A percentile compares a stretch with the other conserved stretches of the same genome.
phyloP scores from a whole-genome alignment of 495 filamentous ascomycete genomes.

The Bacidia rubella region DNA sequence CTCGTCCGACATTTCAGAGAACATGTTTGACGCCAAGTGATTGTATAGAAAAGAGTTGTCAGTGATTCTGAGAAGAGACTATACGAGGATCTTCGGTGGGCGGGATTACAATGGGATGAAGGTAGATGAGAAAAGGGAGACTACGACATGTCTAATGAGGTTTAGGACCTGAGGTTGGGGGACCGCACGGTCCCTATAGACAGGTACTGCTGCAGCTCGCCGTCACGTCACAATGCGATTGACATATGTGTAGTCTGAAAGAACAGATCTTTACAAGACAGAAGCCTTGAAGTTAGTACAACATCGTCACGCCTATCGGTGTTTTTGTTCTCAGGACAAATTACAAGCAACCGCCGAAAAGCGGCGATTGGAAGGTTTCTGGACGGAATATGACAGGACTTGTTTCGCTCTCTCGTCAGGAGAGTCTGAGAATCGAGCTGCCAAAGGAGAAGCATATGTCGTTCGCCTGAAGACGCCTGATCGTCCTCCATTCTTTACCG shows the following conservation, averaged over 20 bases:
- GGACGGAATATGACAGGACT: slow-evolving; percentile 62
- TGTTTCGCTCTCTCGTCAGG: slow-evolving; percentile 52
- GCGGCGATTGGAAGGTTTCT: slow-evolving; percentile 42
- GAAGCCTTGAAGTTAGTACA: slow-evolving; percentile 59
- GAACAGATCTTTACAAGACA: slow-evolving; percentile 56
- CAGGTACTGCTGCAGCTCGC: slow-evolving; percentile 38
- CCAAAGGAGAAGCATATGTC: slow-evolving; percentile 57
- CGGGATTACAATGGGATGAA: slow-evolving; percentile 89
- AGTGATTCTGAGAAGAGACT: slow-evolving; percentile 62
- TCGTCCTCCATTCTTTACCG: slow-evolving; percentile 34
- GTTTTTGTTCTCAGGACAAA: slow-evolving; percentile 72
- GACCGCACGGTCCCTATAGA: slow-evolving; percentile 72
- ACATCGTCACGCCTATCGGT: slow-evolving; percentile 70
- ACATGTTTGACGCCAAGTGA: slow-evolving; percentile 22
- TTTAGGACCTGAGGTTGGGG: slow-evolving; percentile 63
- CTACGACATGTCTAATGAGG: neutral
- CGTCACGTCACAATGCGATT: slow-evolving; percentile 12
- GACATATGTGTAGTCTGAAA: slow-evolving; percentile 50
- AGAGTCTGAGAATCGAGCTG: slow-evolving; percentile 55
- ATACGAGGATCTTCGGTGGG: slow-evolving; percentile 71
- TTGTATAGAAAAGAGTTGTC: slow-evolving; percentile 57
- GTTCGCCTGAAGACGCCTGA: slow-evolving; percentile 57
- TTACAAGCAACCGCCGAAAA: slow-evolving; percentile 49
- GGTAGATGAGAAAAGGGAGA: slow-evolving; percentile 27
- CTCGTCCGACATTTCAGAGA: neutral